A percentile compares a stretch with the other conserved stretches of the same genome.
Evolutionary conservation across 2,329 filamentous ascomycete species (phyloP).

Genomic region (Arthroderma sp.): DNA sequence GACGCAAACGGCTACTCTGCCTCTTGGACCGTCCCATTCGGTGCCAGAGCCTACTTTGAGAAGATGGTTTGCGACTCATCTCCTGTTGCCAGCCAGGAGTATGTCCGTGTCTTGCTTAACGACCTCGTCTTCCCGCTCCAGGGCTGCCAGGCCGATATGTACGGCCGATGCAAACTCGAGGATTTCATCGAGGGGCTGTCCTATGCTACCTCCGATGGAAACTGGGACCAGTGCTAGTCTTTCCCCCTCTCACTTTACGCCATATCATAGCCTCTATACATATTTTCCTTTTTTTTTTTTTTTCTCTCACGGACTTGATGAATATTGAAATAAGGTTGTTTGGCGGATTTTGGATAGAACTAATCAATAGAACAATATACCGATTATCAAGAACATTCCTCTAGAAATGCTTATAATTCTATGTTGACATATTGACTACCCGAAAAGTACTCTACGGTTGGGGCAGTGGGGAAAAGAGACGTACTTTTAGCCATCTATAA

Average conservation of each 20-base stretch:
- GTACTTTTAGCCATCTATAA: no score
- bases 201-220: slow-evolving; percentile 60
- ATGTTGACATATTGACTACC: no score
- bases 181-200: slow-evolving; percentile 62
- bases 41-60: slow-evolving; percentile 70
- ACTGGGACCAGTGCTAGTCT: slow-evolving; percentile 54
- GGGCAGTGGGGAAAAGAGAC: no score
- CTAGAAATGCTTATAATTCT: no score
- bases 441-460: no score
- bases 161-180: slow-evolving; percentile 58
- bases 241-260: no score
- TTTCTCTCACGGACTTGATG: background rate
- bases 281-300: background rate
- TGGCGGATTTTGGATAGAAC: background rate
- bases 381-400: no score
- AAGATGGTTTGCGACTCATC: slow-evolving; percentile 57
- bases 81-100: slow-evolving; percentile 42
- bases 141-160: slow-evolving; percentile 56
- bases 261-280: no score
- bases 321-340: background rate
- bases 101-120: slow-evolving; percentile 71
- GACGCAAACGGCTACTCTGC: slow-evolving; percentile 58
- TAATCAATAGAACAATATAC: background rate
- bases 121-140: slow-evolving; percentile 64
- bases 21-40: slow-evolving; percentile 73